phyloP scores from a whole-genome alignment of 495 filamentous ascomycete species.

The Cenococcum geophilum region DNA sequence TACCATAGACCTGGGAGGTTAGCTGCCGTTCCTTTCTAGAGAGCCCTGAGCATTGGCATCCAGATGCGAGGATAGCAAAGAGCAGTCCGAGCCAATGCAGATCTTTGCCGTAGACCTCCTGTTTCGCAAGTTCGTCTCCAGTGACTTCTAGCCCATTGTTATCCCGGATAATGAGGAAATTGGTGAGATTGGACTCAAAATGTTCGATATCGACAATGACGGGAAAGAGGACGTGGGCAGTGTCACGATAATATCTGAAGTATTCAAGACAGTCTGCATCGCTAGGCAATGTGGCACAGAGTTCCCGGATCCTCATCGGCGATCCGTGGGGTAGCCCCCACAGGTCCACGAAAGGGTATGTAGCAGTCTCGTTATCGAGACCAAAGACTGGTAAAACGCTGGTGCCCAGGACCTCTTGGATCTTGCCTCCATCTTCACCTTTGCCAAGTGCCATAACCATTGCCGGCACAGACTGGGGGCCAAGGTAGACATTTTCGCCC shows the following conservation, averaged over 20 bases:
- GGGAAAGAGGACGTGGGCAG: conserved; percentile 67
- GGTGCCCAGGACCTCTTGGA: conserved; percentile 52
- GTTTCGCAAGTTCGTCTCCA: conserved; percentile 42
- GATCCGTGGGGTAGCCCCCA: conserved; percentile 57
- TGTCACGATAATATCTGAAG: conserved; percentile 64
- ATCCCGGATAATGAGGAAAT: conserved; percentile 59
- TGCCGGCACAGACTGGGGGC: conserved; percentile 49
- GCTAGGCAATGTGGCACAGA: conserved; percentile 61
- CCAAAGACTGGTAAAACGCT: conserved; percentile 71
- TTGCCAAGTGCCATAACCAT: conserved; percentile 57
- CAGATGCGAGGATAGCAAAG: conserved; percentile 68
- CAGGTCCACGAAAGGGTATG: conserved; percentile 63
- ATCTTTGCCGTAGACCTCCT: conserved; percentile 47
- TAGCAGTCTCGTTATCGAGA: conserved; percentile 67
- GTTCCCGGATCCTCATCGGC: conserved; percentile 56
- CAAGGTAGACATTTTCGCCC: conserved; percentile 49
- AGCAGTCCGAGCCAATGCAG: conserved; percentile 60
- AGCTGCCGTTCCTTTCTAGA: conserved; percentile 50
- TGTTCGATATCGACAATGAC: conserved; percentile 60
- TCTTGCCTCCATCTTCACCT: conserved; percentile 43
- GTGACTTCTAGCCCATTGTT: conserved; percentile 43
- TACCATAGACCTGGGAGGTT: conserved; percentile 52
- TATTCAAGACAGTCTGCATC: conserved; percentile 51
- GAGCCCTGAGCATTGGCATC: conserved; percentile 66
- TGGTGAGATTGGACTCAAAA: conserved; percentile 56